Evolutionary conservation across 2,329 filamentous ascomycete genomes (phyloP).

Genomic region (Scopulariopsis brevicaulis): DNA sequence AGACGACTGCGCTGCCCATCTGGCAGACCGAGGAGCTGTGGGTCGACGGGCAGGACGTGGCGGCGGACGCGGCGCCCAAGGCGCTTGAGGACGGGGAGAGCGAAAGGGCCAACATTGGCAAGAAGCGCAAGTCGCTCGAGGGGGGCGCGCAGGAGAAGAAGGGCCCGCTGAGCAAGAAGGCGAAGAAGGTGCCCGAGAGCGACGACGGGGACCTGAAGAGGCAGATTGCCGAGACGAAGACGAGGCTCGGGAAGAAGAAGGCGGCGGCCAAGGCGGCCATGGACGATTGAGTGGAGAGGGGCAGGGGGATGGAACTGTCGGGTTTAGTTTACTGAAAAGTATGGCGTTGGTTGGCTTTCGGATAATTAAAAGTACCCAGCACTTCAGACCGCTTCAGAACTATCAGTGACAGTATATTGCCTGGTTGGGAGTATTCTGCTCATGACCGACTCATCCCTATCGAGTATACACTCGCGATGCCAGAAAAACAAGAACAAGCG

Average conservation of each 20-base stretch:
- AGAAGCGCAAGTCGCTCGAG: conserved; percentile 41
- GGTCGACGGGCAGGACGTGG: conserved; percentile 63
- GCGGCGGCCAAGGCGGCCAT: conserved; percentile 39
- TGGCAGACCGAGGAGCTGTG: conserved; percentile 92
- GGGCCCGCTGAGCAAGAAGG: conserved; percentile 23
- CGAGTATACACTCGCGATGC: neutral
- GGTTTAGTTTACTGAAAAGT: neutral
- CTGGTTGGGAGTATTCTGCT: too few relatives aligned
- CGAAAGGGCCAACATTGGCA: conserved; percentile 49
- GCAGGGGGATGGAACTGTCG: neutral
- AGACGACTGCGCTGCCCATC: conserved; percentile 82
- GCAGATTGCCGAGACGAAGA: conserved; percentile 49
- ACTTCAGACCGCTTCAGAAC: too few relatives aligned
- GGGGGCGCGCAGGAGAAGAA: conserved; percentile 16
- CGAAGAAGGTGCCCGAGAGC: conserved; percentile 31
- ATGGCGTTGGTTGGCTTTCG: conserved; percentile 2
- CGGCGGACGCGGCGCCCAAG: conserved; percentile 45
- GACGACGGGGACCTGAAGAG: conserved; percentile 42
- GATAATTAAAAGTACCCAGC: neutral
- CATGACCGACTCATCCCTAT: neutral
- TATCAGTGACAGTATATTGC: too few relatives aligned
- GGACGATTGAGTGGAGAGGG: conserved; percentile 22
- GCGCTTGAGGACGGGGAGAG: conserved; percentile 30
- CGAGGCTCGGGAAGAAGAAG: conserved; percentile 48
- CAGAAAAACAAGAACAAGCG: neutral